Base-by-base conservation (phyloP, 202 grass and related monocot genomes). In the Panicum hallii region DNA sequence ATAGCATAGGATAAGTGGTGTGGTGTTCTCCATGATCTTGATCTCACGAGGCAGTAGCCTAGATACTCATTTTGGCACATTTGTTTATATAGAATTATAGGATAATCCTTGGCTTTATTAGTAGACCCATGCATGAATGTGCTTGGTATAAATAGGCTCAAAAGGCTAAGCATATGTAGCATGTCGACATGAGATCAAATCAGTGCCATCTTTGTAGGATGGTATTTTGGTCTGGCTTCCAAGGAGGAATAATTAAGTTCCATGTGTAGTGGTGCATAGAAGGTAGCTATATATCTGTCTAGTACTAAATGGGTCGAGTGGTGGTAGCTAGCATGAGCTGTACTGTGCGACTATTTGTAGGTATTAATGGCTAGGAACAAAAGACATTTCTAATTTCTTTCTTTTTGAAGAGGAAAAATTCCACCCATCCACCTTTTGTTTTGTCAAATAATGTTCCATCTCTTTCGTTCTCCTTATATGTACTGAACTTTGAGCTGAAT, bases 241-340 rank as follows among this genome's bases (percentile, higher is more conserved):
- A 77, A 56, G 75, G 70, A 84, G 81, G 75, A 90, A 66, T 80
- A 58, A 75, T 84, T 80, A 76, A 77, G 80, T 66, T 65, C 53
- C 36, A 28, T 79, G 17, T 77, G 16, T 75, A 66, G 71, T 84
- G 81, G 28, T 63, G 64, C 44, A 48, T 46, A 0, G 69, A 84
- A 38, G 36, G 36, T 38, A 63, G 76, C 75, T 63, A n/a, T n/a
- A n/a, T n/a, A 46, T 62, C 1, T 77, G 74, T 22, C 5, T 77
- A 28, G 68, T 62, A 70, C 60, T n/a, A 50, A 75, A 80, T 78
- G 58, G 53, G 82, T 69, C 80, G 64, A 87, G 75, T 80, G 80
- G 53, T 38, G 36, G 36, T 63, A 34, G 15, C 20, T 63, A 34
- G 15, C 20, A 58, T 36, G 65, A 75, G 42, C 56, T 83, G 50